Conservation (phyloP, 179 eudicot species). For the Silene coronaria region DNA sequence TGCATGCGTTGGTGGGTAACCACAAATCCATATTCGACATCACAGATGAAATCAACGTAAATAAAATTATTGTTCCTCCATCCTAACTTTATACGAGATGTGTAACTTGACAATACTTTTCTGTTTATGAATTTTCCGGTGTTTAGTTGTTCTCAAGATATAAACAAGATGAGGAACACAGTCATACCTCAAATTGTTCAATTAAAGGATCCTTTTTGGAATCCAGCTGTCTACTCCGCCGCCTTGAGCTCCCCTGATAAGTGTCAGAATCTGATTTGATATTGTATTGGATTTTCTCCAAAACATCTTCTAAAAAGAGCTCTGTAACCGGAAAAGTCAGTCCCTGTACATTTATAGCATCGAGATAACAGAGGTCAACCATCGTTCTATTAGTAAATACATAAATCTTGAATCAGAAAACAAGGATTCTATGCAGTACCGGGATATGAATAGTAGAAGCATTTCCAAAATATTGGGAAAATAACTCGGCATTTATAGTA, state of each 20-base stretch:
- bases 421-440: conserved; percentile 35
- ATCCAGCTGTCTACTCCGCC: conserved; percentile 59
- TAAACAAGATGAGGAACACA: conserved; percentile 6
- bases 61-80: background rate
- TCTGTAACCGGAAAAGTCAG: conserved; percentile 80
- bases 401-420: conserved; percentile 10
- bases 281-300: conserved; percentile 76
- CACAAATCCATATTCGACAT: background rate
- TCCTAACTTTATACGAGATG: background rate
- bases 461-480: conserved; percentile 79
- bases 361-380: background rate
- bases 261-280: conserved; percentile 53
- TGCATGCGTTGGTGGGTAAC: too few relatives aligned
- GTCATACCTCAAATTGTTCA: conserved; percentile 68
- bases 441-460: conserved; percentile 84
- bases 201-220: conserved; percentile 73
- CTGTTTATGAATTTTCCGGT: background rate
- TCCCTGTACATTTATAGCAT: conserved; percentile 44
- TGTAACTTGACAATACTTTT: background rate
- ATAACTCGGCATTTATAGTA: conserved; percentile 89
- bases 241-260: conserved; percentile 59
- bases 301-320: conserved; percentile 75
- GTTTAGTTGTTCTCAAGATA: background rate
- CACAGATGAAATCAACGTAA: background rate
- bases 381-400: background rate